Percentiles rank a stretch among this genome's conserved stretches.
phyloP scores from a whole-genome alignment of 768 basidiomycete species.

The Kwoniella botswanensis region DNA sequence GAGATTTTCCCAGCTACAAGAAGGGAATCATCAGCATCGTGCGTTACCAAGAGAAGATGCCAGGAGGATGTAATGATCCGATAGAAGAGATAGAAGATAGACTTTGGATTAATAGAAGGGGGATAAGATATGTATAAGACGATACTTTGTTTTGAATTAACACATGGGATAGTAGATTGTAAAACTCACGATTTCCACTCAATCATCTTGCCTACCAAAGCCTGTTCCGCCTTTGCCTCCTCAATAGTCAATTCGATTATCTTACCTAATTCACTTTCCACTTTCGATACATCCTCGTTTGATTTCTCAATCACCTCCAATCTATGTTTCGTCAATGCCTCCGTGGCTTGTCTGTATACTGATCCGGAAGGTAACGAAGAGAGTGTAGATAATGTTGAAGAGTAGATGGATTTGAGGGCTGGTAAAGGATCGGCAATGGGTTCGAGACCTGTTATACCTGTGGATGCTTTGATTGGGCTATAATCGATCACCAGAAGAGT shows the following conservation, averaged over 20 bases:
- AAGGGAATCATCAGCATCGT: neutral
- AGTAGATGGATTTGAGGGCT: constrained; percentile 73
- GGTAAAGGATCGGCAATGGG: constrained; percentile 87
- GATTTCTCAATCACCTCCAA: constrained; percentile 73
- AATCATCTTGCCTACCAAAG: constrained; percentile 77
- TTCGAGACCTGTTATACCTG: constrained; percentile 80
- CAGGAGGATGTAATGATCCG: too few relatives aligned
- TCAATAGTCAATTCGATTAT: constrained; percentile 84
- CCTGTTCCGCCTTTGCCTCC: constrained; percentile 81
- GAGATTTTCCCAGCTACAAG: constrained; percentile 80
- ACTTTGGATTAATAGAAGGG: too few relatives aligned
- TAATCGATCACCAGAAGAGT: too few relatives aligned
- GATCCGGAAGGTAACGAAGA: constrained; percentile 74
- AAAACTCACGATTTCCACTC: constrained; percentile 91
- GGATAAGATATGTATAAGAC: too few relatives aligned
- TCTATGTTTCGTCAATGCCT: constrained; percentile 74
- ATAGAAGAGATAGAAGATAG: too few relatives aligned
- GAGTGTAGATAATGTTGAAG: constrained; percentile 73
- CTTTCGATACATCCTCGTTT: constrained; percentile 68
- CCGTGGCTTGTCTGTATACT: constrained; percentile 86
- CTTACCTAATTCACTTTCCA: constrained; percentile 79
- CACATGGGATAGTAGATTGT: too few relatives aligned
- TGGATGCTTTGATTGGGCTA: constrained; percentile 70
- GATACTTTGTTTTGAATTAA: too few relatives aligned
- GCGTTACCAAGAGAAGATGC: too few relatives aligned